Conservation (phyloP, 2,329 filamentous ascomycete species). For the Zymoseptoria crescenta region DNA sequence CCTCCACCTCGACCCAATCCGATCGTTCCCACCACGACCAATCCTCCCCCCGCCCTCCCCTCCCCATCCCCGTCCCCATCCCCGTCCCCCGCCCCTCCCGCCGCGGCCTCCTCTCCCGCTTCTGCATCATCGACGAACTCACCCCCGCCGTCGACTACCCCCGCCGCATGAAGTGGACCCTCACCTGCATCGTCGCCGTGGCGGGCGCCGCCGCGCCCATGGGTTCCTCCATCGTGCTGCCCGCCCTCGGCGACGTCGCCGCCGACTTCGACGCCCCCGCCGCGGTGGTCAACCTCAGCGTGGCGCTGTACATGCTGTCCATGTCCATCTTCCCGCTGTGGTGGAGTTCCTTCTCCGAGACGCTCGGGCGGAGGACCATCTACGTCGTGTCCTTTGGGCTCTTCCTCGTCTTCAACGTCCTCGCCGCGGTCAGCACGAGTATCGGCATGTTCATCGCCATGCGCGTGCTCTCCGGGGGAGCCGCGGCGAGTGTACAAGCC, state of each 20-base stretch:
- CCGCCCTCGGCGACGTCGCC: slow-evolving; percentile 59
- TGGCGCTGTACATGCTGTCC: slow-evolving; percentile 72
- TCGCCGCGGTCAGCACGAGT: slow-evolving; percentile 60
- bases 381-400: slow-evolving; percentile 68
- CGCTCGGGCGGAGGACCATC: slow-evolving; percentile 63
- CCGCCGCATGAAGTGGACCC: slow-evolving; percentile 70
- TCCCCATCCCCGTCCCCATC: slow-evolving; percentile 40
- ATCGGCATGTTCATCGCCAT: slow-evolving; percentile 73
- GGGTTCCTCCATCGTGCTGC: slow-evolving; percentile 76
- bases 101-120: slow-evolving; percentile 63
- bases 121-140: slow-evolving; percentile 71
- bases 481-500: slow-evolving; percentile 71
- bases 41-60: slow-evolving; percentile 20
- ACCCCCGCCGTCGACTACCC: slow-evolving; percentile 67
- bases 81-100: slow-evolving; percentile 47
- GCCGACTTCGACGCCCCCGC: slow-evolving; percentile 53
- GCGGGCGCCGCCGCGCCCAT: slow-evolving; percentile 73
- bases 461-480: slow-evolving; percentile 65
- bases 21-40: slow-evolving; percentile 16
- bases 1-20: slow-evolving; percentile 17
- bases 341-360: slow-evolving; percentile 78
- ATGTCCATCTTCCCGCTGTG: slow-evolving; percentile 78
- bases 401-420: slow-evolving; percentile 62
- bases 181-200: slow-evolving; percentile 69
- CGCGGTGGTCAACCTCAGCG: slow-evolving; percentile 64